A percentile compares a stretch with the other conserved stretches of the same genome.
phyloP scores from a whole-genome alignment of 352 stramenopile genomes.

The Globisporangium barbulae region DNA sequence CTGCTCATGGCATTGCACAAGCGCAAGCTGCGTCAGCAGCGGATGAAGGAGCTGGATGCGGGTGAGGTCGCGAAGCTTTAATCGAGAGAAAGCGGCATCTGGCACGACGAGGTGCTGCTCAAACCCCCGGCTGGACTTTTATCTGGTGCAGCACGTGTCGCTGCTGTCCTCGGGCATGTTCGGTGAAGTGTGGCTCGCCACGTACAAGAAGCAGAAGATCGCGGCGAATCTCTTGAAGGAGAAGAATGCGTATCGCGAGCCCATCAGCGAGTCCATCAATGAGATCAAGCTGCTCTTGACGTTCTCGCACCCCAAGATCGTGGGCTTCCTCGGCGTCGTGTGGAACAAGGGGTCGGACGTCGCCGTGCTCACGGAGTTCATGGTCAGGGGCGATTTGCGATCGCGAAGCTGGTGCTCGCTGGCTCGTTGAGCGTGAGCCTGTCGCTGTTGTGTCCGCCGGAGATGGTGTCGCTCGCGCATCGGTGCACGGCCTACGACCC shows the following conservation, averaged over 20 bases:
- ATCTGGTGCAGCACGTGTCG: background rate
- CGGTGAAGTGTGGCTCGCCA: constrained; percentile 20
- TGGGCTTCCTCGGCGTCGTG: constrained; percentile 18
- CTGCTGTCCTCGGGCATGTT: constrained; percentile 17
- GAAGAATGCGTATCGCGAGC: constrained; percentile 3
- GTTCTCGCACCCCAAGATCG: constrained; percentile 16
- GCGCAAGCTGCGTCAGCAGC: constrained; percentile 6
- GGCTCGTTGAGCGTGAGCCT: constrained; percentile 20
- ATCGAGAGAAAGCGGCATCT: constrained; percentile 6
- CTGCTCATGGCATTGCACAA: constrained; percentile 12
- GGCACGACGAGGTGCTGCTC: constrained; percentile 12
- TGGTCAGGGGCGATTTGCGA: constrained; percentile 13
- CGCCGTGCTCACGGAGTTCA: constrained; percentile 13
- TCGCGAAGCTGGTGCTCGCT: constrained; percentile 18
- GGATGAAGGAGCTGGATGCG: constrained; percentile 1
- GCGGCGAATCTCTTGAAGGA: constrained; percentile 20
- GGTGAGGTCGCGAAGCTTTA: background rate
- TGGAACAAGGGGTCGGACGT: constrained; percentile 16
- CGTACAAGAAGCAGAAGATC: constrained; percentile 15
- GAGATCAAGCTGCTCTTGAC: constrained; percentile 17
- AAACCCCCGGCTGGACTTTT: constrained; percentile 11
- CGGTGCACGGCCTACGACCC: constrained; percentile 27
- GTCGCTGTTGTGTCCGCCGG: constrained; percentile 20
- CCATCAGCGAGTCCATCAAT: constrained; percentile 10
- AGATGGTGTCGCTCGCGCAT: constrained; percentile 18